Percentiles rank a stretch among this genome's conserved stretches.
Conservation (phyloP, 441 rosid genomes). For the Mallotus japonicus region DNA sequence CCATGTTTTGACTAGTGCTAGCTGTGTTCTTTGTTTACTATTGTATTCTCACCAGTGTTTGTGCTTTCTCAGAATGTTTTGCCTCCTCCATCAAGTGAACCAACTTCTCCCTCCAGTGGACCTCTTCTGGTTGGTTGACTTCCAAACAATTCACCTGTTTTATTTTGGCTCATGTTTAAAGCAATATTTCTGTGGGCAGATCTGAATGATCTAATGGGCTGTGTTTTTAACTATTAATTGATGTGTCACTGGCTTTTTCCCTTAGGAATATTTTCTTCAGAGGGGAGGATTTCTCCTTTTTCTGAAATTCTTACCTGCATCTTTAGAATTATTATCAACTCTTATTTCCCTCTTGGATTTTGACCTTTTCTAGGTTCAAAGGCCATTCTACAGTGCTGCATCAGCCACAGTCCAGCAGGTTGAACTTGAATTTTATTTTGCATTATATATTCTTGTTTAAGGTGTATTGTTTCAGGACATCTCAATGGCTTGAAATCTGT, state of each 20-base stretch:
- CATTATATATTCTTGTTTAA: not conserved
- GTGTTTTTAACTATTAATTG: not conserved
- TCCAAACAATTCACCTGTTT: constrained; percentile 1
- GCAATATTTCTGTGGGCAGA: constrained; percentile 3
- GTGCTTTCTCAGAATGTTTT: constrained; percentile 44
- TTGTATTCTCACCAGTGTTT: constrained; percentile 22
- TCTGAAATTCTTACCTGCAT: not conserved
- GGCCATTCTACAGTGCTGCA: constrained; percentile 31
- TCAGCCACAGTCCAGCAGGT: constrained; percentile 41
- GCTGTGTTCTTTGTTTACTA: constrained; percentile 10
- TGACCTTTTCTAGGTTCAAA: constrained; percentile 37
- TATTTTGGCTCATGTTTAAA: not conserved
- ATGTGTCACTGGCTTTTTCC: not conserved
- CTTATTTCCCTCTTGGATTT: not conserved
- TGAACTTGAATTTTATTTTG: constrained; percentile 4
- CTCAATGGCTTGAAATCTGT: constrained; percentile 13
- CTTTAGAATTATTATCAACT: not conserved
- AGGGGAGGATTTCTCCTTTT: not conserved
- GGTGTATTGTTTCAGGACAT: not conserved
- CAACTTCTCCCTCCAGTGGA: constrained; percentile 45
- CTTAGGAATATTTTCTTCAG: not conserved
- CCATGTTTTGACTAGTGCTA: not conserved
- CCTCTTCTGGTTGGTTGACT: constrained; percentile 47
- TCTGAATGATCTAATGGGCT: not conserved
- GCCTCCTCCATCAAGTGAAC: constrained; percentile 50